phyloP scores from a whole-genome alignment of 2,329 filamentous ascomycete genomes.

The Diaporthe nobilis region DNA sequence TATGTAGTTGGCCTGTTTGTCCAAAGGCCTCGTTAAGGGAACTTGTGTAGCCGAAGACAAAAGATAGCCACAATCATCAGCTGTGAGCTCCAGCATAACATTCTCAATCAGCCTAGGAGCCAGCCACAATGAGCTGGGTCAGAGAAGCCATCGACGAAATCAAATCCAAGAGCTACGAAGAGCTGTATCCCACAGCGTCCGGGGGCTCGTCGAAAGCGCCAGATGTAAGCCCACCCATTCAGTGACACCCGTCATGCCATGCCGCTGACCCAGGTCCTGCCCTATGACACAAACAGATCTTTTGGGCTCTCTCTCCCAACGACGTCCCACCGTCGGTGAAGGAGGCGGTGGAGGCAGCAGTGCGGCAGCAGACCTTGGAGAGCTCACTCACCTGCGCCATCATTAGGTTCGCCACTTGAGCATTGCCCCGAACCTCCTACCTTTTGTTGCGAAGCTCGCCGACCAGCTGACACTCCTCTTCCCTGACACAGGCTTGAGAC shows the following conservation, averaged over 20 bases:
- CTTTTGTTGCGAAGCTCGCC: too few relatives aligned
- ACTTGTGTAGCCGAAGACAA: neutral
- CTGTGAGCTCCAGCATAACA: neutral
- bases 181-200: slow-evolving; percentile 29
- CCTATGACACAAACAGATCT: neutral
- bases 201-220: slow-evolving; percentile 7
- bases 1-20: neutral
- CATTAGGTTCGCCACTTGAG: slow-evolving; percentile 6
- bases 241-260: too few relatives aligned
- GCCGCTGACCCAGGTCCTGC: neutral
- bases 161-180: slow-evolving; percentile 9
- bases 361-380: slow-evolving; percentile 1
- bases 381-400: slow-evolving; percentile 7
- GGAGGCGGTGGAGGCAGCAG: slow-evolving; percentile 6
- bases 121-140: slow-evolving; percentile 28
- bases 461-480: neutral
- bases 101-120: fast-evolving
- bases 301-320: slow-evolving; percentile 30
- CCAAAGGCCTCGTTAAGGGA: neutral
- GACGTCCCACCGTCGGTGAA: neutral
- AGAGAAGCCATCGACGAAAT: neutral
- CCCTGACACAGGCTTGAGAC: neutral
- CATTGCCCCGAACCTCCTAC: fast-evolving
- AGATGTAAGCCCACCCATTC: slow-evolving; percentile 9
- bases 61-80: neutral